These are phyloP conservation scores for Alternaria atra DNA, from an alignment of 2,329 filamentous ascomycete genomes.

Conservation along the genomic window DNA sequence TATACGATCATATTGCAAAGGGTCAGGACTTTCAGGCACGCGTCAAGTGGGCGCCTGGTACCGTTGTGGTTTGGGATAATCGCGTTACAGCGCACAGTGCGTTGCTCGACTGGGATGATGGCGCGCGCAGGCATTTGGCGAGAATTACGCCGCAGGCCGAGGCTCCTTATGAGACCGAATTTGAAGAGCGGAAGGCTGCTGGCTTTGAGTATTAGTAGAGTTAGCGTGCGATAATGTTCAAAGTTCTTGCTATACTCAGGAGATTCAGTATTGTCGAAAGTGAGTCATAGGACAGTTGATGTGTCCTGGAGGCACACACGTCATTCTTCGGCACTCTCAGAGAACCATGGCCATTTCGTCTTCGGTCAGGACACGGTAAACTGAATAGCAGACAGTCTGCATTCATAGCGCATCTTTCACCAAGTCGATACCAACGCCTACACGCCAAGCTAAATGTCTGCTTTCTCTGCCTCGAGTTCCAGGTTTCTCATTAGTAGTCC, in stretches of 20 bases:
- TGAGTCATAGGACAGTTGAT: background rate
- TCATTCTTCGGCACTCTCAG: background rate
- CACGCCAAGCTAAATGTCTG: background rate
- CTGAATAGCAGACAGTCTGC: background rate
- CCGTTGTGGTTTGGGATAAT: slow-evolving; percentile 89
- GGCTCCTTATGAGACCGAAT: slow-evolving; percentile 72
- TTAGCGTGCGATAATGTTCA: background rate
- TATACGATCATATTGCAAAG: slow-evolving; percentile 77
- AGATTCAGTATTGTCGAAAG: too few species aligned
- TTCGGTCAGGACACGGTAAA: too few species aligned
- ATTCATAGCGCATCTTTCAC: background rate
- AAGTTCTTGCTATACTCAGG: background rate
- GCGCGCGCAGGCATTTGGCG: slow-evolving; percentile 79
- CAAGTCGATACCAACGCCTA: background rate
- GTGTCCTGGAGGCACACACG: background rate
- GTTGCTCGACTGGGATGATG: slow-evolving; percentile 81
- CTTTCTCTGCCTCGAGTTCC: background rate
- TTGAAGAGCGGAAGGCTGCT: slow-evolving; percentile 41
- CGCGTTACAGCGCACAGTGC: slow-evolving; percentile 81
- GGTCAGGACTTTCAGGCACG: slow-evolving; percentile 77
- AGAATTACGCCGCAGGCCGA: slow-evolving; percentile 86
- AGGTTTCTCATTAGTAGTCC: slow-evolving; percentile 34
- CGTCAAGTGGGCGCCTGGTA: slow-evolving; percentile 80
- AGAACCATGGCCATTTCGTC: background rate
- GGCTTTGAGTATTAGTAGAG: slow-evolving; percentile 31